Percentiles rank a stretch among this genome's conserved stretches.
These are phyloP conservation scores for Calvatia gigantea DNA, from an alignment of 768 basidiomycete genomes.

Conservation along the genomic window DNA sequence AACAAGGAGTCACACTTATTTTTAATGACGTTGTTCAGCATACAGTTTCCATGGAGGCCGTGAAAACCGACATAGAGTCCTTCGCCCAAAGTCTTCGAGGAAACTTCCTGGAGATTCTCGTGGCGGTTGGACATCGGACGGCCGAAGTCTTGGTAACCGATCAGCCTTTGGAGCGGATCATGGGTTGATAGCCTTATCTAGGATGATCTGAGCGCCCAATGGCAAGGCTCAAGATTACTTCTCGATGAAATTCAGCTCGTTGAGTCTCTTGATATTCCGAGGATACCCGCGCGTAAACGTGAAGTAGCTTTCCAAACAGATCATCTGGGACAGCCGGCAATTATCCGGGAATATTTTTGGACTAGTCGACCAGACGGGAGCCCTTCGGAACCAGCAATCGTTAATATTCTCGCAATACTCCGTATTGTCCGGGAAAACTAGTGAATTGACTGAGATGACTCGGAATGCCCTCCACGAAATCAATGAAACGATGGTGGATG, in stretches of 20 bases:
- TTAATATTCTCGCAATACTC: slow-evolving; percentile 7
- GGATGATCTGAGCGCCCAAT: background rate
- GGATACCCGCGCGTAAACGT: background rate
- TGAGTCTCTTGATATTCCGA: background rate
- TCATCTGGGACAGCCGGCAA: background rate
- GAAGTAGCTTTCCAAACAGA: background rate
- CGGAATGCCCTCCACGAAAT: background rate
- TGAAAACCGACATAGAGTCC: background rate
- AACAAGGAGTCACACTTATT: background rate
- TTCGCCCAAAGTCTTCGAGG: background rate
- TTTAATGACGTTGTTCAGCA: background rate
- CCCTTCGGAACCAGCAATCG: slow-evolving; percentile 4
- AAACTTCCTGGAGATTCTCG: background rate
- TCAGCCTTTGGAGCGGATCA: no score
- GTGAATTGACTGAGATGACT: background rate
- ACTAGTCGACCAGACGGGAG: slow-evolving; percentile 1
- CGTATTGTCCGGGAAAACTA: slow-evolving; percentile 1
- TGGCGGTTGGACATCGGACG: background rate
- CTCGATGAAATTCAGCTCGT: slow-evolving; percentile 3
- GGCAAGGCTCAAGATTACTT: slow-evolving; percentile 1
- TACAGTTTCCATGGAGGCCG: slow-evolving; percentile 4
- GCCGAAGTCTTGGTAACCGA: background rate
- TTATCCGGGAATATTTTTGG: background rate
- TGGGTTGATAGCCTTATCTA: background rate
- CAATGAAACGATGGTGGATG: slow-evolving; percentile 1